Evolutionary conservation across 179 eudicot species (phyloP), one percentile per base, ranked within the genome.

Genomic region (Beta lomatogona): DNA sequence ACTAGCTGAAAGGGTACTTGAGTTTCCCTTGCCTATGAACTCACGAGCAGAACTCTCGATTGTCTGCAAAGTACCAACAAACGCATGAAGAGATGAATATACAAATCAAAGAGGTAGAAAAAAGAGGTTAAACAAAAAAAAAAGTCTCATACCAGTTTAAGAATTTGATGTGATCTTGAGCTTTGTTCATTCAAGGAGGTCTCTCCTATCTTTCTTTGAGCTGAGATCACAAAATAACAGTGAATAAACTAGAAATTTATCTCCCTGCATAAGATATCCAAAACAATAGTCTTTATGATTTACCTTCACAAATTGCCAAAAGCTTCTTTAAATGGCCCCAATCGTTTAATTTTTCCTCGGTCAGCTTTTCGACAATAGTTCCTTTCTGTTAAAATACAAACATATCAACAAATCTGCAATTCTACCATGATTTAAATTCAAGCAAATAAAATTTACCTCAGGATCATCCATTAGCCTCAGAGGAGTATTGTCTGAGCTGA

Each of bases 151-250:
- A 94, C 98, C 92, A 94, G 81, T 91, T 94, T 92, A 44, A 94
- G 94, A 78, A 94, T 94, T 82, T 94, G 98, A 91, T 94, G 98
- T 80, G 98, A 94, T 85, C 98, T 88, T 70, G 98, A 94, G 83
- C 98, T 94, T 76, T 93, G 91, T 86, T 93, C 97, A 86, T 94
- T 94, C 89, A 94, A 82, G 73, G 92, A 87, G 28, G 98, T 94
- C 90, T 94, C 98, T 77, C 98, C 98, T 63, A 91, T 85, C 88
- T 94, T 83, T 86, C 98, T 90, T 83, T 90, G 97, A 78, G 93
- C 98, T 94, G 91, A 81, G 81, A 88, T 61, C 55, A 68, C 44
- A 46, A 58, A 44, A 78, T 16, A 64, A 69, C 36, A 44, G 45
- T 75, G 60, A 54, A 71, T 58, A 53, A 66, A 60, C 13, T 55